Base-by-base conservation (phyloP, 305 asterid genomes). In the Rubia peregrina region DNA sequence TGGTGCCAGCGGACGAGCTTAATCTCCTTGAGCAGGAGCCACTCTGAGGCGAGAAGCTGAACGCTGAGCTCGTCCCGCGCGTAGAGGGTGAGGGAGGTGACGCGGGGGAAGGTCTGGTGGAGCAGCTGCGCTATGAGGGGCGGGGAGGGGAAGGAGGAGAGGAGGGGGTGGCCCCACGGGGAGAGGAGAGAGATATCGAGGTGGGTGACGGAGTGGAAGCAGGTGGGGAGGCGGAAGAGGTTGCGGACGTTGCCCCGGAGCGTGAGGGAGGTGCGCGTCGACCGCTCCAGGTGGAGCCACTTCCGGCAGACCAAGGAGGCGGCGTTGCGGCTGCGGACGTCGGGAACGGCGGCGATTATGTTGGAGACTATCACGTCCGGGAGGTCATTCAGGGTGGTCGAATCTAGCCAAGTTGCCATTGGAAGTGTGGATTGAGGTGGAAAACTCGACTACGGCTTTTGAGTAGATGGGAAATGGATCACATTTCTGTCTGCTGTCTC, bases 1-100 rank as follows among this genome's bases (percentile, higher is more conserved):
- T 88, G 96, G 79, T 93, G 98, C 96, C 96, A 93, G 0, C 97
- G 76, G 60, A 90, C 94, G 75, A 93, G 95, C 86, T 87, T 93
- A 11, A 85, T 73, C 80, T 71, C 82, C 48, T 74, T 60, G 72
- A 88, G 67, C 17, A 33, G 22, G 1, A 77, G 84, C 95, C 95
- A 93, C 65, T 75, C 83, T 8, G 90, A 70, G 9, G 86, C 75
- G 1, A 89, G 48, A 16, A 85, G 77, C 72, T 79, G 83, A 10
- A 90, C 77, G 13, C 84, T 80, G 5, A 77, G 71, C 0, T 83
- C 82, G 77, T 86, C 80, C 6, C 94, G 78, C 12, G 91, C 89
- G 49, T 89, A 90, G 77, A 93, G 42, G 22, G 85, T 83, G 51
- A 93, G 82, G 26, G 94, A 84, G 65, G 76, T 46, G 74, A 87